phyloP scores from a whole-genome alignment of 768 basidiomycete species.

The Saitozyma podzolica region DNA sequence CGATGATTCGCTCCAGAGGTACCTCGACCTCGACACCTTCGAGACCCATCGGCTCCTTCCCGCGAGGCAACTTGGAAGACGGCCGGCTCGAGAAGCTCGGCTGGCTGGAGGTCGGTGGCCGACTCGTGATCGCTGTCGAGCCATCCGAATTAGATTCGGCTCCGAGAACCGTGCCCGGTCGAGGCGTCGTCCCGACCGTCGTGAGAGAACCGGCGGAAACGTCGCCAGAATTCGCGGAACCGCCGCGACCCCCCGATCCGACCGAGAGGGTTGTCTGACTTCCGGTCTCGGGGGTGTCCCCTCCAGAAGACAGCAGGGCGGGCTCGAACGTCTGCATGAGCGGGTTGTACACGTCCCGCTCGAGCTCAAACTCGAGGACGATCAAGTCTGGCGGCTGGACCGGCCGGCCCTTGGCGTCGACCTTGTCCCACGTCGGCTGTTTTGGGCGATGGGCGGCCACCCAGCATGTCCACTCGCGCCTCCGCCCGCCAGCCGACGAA shows the following conservation, averaged over 20 bases:
- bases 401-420: slow-evolving; percentile 59
- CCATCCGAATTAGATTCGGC: background rate
- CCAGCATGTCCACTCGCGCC: slow-evolving; percentile 52
- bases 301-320: slow-evolving; percentile 9
- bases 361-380: slow-evolving; percentile 78
- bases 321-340: slow-evolving; percentile 59
- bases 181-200: slow-evolving; percentile 25
- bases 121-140: background rate
- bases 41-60: slow-evolving; percentile 33
- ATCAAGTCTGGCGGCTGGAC: slow-evolving; percentile 56
- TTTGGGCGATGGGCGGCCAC: slow-evolving; percentile 51
- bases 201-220: slow-evolving; percentile 27
- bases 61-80: slow-evolving; percentile 5
- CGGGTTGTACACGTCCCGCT: slow-evolving; percentile 69
- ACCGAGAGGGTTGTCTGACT: slow-evolving; percentile 18
- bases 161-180: background rate
- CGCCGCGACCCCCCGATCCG: slow-evolving; percentile 6
- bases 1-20: slow-evolving; percentile 63
- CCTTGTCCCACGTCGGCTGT: slow-evolving; percentile 35
- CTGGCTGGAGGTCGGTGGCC: background rate
- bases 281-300: slow-evolving; percentile 34
- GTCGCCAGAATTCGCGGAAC: slow-evolving; percentile 8
- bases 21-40: slow-evolving; percentile 53
- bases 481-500: slow-evolving; percentile 16
- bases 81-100: background rate